Base-by-base conservation (phyloP, 495 filamentous ascomycete genomes). In the Xylaria intraflava region DNA sequence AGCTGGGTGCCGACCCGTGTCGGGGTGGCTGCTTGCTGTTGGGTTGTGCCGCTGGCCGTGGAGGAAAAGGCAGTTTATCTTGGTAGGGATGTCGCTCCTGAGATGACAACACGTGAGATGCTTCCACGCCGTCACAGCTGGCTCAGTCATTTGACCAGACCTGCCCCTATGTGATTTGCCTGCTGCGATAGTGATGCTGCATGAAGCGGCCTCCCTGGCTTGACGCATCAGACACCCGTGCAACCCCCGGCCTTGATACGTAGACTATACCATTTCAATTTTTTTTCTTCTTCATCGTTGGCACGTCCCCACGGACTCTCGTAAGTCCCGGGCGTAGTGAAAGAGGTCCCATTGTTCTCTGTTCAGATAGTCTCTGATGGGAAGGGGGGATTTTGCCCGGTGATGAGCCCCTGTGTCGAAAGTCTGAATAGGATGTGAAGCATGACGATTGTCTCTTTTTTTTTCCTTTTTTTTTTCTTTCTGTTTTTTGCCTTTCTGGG, bases 111-210 rank as follows among this genome's bases (percentile, higher is more conserved):
- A 48, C 38, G 52, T 49, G 52, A 55, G 44, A 36, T 48, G 38
- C 12, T 35, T 35, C 45, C 45, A 36, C 30, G 29, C 41, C 16
- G 45, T 55, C 52, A 24, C 27, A 48, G 45, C 30, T 49, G 26
- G 45, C 20, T 31, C 16, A 35, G 52, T 55, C 52, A 55, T 45
- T 55, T 55, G 52, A 55, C 36, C 20, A 36, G 44, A 24, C 19
- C 35, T 29, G 45, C 35, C 35, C 44, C 36, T 24, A 14, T 8
- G 52, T 46, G 44, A 55, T 55, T 55, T 55, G 52, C 52, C 30
- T 44, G 24, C 43, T 51, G 20, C 43, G 16, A 52, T 31, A 44
- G 23, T 38, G 42, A 23, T 26, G 45, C 22, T 49, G 52, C 52
- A 55, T 55, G 45, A 55, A 55, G 44, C 44, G 36, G 38, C 36